Conservation (phyloP, 2,329 filamentous ascomycete genomes). For the Dactylellina haptotyla region DNA sequence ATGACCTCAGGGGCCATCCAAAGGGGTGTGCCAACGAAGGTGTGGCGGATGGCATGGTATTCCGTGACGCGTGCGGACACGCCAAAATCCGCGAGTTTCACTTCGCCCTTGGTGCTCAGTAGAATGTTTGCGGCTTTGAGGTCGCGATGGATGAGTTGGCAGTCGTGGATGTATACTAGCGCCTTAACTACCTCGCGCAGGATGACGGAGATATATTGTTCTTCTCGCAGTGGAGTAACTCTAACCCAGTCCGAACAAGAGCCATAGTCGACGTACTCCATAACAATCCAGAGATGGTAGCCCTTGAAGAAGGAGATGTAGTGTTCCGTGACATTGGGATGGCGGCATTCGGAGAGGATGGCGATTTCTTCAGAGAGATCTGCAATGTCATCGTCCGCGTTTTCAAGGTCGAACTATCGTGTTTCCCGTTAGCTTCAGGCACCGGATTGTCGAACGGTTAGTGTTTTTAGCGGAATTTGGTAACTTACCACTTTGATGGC, state of each 20-base stretch:
- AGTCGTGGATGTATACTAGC: constrained; percentile 80
- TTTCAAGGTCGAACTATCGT: constrained; percentile 30
- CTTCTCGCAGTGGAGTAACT: not conserved
- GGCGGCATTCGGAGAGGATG: constrained; percentile 11
- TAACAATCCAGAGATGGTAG: constrained; percentile 36
- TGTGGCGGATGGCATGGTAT: constrained; percentile 89
- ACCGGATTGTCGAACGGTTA: not conserved
- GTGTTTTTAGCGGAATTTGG: not conserved
- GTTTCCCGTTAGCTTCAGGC: not conserved
- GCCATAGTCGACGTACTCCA: constrained; percentile 33
- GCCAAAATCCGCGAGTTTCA: constrained; percentile 97
- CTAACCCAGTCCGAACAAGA: constrained; percentile 16
- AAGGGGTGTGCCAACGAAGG: constrained; percentile 95
- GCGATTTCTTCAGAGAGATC: constrained; percentile 21
- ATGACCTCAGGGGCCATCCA: constrained; percentile 95
- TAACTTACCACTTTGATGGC: constrained; percentile 43
- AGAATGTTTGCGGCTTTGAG: constrained; percentile 99
- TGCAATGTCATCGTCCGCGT: constrained; percentile 11
- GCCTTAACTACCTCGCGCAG: constrained; percentile 20
- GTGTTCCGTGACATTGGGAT: constrained; percentile 38
- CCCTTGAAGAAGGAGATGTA: constrained; percentile 40
- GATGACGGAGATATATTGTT: constrained; percentile 13
- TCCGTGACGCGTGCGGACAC: constrained; percentile 90
- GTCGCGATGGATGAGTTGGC: constrained; percentile 95
- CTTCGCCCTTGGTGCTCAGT: constrained; percentile 91